Base-by-base conservation (phyloP, 139 green algal species). In the Asterochloris sp. region DNA sequence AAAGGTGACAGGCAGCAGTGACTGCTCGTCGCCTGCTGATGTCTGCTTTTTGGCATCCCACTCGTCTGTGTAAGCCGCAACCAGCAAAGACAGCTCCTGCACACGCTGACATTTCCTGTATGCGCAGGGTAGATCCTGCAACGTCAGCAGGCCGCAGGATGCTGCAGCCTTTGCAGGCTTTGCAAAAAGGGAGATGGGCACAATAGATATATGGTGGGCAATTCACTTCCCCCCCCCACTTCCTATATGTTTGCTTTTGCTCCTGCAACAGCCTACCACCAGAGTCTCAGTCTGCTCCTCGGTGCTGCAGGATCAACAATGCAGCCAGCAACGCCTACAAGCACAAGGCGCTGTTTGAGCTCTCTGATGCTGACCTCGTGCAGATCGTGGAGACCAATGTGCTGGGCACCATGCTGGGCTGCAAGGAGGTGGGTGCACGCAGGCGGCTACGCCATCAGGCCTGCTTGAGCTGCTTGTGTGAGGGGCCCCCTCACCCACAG, bases 331-430 rank as follows among this genome's bases (percentile, higher is more conserved):
- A 98, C 69, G 95, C 87, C 0, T 98, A 98, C 89, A 90, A 87
- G 19, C 97, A 96, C 74, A 88, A 84, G 0, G 88, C 91, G 0
- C 83, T 98, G 85, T 68, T 88, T 12, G 91, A 96, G 21, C 85
- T 81, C 64, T 83, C 79, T 13, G 90, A 94, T 26, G 88, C 92
- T 11, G 91, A 96, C 76, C 88, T 98, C 61, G 71, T 86, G 16
- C 79, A 89, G 24, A 95, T 99, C 73, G 91, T 99, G 73, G 79
- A 91, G 73, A 99, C 96, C 21, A 99, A 99, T 85, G 85, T 96
- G 66, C 85, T 98, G 71, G 96, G 96, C 0, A 90, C 95, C 23
- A 95, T 99, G 93, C 90, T 98, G 26, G 92, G 92, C 83, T 97
- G 91, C 87, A 91, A 89, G 80, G 95, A 97, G 92, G 94, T 96